Base-by-base conservation (phyloP, 2,329 filamentous ascomycete species). In the Exophiala bonariae region DNA sequence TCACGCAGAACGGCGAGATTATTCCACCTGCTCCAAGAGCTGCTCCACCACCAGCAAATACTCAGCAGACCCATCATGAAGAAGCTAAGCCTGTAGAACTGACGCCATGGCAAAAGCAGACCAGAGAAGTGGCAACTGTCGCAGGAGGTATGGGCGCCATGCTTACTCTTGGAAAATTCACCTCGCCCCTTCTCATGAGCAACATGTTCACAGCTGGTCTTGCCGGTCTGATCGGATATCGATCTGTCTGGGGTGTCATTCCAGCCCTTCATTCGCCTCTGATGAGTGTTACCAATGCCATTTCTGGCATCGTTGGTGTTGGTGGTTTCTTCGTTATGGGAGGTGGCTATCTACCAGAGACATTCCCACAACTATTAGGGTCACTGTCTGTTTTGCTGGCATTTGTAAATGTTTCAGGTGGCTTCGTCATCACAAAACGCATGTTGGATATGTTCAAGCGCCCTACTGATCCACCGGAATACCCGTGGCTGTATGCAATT, bases 381-480 rank as follows among this genome's bases (percentile, higher is more conserved):
- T 87, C 89, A 2, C 68, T 82, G 1, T 95, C 89, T 1, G 90
- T 95, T 1, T 73, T 93, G 4, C 72, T 96, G 16, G 89, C 89
- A 0, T 95, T 93, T 63, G 87, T 95, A 53, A 95, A 95, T 56
- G 83, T 96, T 2, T 85, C 87, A 0, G 90, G 90, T 48, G 90
- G 90, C 0, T 96, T 96, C 52, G 86, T 95, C 34, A 89, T 96
- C 50, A 95, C 89, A 3, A 95, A 95, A 70, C 80, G 90, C 54
- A 96, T 96, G 90, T 75, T 96, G 34, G 89, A 95, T 65, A 92
- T 92, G 87, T 92, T 92, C 64, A 87, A 86, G 63, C 80, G 87
- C 10, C 85, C 88, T 19, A 93, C 88, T 3, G 90, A 95, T 58
- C 90, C 89, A 23, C 83, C 86, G 0, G 90, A 96, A 64, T 95